These are phyloP conservation scores for Fusarium sp. DNA, from an alignment of 2,329 filamentous ascomycete species.

Conservation along the genomic window DNA sequence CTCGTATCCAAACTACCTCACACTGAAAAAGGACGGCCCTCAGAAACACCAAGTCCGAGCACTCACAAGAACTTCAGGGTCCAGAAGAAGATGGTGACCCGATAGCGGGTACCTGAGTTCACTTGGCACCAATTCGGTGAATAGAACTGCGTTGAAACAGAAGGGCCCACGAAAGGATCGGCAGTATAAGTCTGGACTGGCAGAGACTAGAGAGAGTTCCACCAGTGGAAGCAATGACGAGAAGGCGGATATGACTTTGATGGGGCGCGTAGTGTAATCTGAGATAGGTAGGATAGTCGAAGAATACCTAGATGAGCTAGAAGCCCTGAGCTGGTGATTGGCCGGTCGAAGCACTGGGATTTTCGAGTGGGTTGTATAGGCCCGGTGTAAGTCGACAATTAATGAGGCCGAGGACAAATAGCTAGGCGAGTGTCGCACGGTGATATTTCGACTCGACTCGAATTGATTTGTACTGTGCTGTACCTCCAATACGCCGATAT, in stretches of 20 bases:
- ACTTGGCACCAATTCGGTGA: slow-evolving; percentile 3
- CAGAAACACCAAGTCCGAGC: slow-evolving; percentile 7
- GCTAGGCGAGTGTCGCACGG: background rate
- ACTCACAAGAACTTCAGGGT: slow-evolving; percentile 1
- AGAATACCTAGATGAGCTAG: background rate
- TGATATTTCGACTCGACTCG: background rate
- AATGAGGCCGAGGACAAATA: slow-evolving; percentile 1
- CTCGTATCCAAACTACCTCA: slow-evolving; percentile 10
- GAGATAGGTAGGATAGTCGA: slow-evolving; percentile 8
- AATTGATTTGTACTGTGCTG: background rate
- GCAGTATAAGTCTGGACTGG: background rate
- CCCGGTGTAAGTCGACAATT: slow-evolving; percentile 31
- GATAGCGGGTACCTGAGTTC: slow-evolving; percentile 7
- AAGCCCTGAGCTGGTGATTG: slow-evolving; percentile 24
- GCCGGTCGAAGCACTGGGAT: slow-evolving; percentile 1
- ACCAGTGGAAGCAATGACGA: slow-evolving; percentile 16
- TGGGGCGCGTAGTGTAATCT: slow-evolving; percentile 18
- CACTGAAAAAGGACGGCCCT: slow-evolving; percentile 1
- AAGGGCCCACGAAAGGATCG: slow-evolving; percentile 10
- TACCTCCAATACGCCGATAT: slow-evolving; percentile 1
- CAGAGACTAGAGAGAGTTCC: slow-evolving; percentile 5
- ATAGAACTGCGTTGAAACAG: slow-evolving; percentile 13
- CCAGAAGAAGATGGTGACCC: background rate
- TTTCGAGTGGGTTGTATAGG: slow-evolving; percentile 34
- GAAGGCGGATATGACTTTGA: slow-evolving; percentile 11